Base-by-base conservation (phyloP, 164 flowering plant genomes). In the Stephania yunnanensis region DNA sequence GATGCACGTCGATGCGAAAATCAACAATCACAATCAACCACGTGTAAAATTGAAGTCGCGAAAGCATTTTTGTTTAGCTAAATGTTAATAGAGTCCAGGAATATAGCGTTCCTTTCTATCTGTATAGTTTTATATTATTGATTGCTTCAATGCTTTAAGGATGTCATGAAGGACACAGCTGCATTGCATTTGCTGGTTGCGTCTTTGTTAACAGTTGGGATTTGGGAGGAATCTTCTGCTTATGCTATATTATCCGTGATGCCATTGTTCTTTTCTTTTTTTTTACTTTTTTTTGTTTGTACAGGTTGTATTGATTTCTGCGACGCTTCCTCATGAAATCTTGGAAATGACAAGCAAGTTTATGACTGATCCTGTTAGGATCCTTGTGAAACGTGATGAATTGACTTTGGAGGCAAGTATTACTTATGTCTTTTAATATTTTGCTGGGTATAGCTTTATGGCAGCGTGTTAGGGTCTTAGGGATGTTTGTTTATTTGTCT, bases 321-420 rank as follows among this genome's bases (percentile, higher is more conserved):
- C 99, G 63, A 95, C 99, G 2, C 93, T 95, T 81, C 99, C 99
- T 63, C 89, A 93, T 84, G 99, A 95, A 83, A 95, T 93, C 64
- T 75, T 95, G 89, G 99, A 95, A 88, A 95, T 95, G 8, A 95
- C 99, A 52, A 92, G 80, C 85, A 95, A 95, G 79, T 95, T 95
- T 69, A 95, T 95, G 99, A 92, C 98, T 3, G 99, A 95, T 81
- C 99, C 99, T 74, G 89, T 95, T 11, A 90, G 89, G 81, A 93
- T 95, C 72, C 97, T 95, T 79, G 99, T 95, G 72, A 95, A 95
- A 81, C 99, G 99, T 92, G 99, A 95, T 93, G 99, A 95, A 71
- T 84, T 95, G 89, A 95, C 98, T 13, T 81, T 95, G 76, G 99
- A 95, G 96, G 99, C 90, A 82, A 69, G 71, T 69, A 30, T 9